Base-by-base conservation (phyloP, 2,329 filamentous ascomycete species). In the Colletotrichum trifolii region DNA sequence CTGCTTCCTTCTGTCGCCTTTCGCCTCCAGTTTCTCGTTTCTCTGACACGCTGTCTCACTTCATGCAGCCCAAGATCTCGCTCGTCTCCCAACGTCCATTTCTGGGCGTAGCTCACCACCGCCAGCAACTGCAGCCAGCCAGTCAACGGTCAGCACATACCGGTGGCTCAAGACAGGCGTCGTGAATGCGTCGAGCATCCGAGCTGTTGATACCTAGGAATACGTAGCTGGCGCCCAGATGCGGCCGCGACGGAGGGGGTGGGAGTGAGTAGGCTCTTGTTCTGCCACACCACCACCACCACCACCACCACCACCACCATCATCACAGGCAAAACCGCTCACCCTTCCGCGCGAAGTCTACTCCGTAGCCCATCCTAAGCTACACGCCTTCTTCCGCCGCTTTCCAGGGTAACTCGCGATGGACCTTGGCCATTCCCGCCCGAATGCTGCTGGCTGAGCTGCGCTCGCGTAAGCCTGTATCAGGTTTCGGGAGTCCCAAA, bases 31-130 rank as follows among this genome's bases (percentile, higher is more conserved):
- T 42, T 58, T 36, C 38, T 54, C 53, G 47, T 63, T 63, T 66
- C 64, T 64, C 60, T 66, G 48, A 64, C 64, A 58, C 42, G 43
- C 42, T 66, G 64, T 66, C 64, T 64, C 54, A 64, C 46, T 25
- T 48, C 60, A 39, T 66, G 60, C 64, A 54, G 47, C 53, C 60
- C 40, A 40, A 65, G 40, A 65, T 62, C 58, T 52, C 25, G 25
- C 25, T 25, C 46, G 47, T 40, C 39, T 36, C 39, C 33, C 36
- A 49, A 42, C 46, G 47, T 48, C 49, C 40, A 38, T 25, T 11
- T 33, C 12, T 45, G 43, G 10, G 55, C 25, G 25, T 25, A 25
- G 25, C 25, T 25, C 25, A 25, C 25, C 25, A 25, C 25, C 25
- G 25, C 25, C 25, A 25, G 25, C 25, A 25, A 25, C 25, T 25